Evolutionary conservation across 441 rosid species (phyloP), one percentile per base, ranked within the genome.

Genomic region (Melastoma candidum): DNA sequence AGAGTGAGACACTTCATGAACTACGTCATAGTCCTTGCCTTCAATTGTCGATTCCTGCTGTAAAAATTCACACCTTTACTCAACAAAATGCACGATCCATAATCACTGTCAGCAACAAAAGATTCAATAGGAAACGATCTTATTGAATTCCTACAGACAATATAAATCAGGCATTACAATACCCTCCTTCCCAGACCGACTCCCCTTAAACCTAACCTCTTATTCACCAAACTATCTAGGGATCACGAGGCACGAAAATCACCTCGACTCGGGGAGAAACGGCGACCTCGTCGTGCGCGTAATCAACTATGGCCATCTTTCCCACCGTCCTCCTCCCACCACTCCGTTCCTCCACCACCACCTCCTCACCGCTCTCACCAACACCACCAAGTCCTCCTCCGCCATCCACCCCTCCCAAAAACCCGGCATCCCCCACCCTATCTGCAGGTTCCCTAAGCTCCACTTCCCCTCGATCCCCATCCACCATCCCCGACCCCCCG

Each of bases 241-340:
- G 22, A 17, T 17, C 22, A 17, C 17, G 24, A 60, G 43, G 12
- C 12, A 1, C 11, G 24, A 26, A 39, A 29, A 29, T 65, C 36
- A 77, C 90, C 77, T 84, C 88, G 10, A 72, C 76, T 48, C 79
- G 88, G 46, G 86, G 88, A 57, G 93, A 84, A 82, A 84, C 61
- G 26, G 77, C 82, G 51, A 72, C 61, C 60, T 84, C 88, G 50
- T 81, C 93, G 10, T 79, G 88, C n/a, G 70, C 93, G 44, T 84
- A 84, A 57, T 84, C 88, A 41, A 84, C 93, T 26, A 84, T 81
- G 2, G 77, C 58, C 43, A 77, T 58, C 64, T 75, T 58, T 57
- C 27, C 47, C 59, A 51, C 67, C 49, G 26, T 68, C 49, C 48
- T 71, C 60, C 63, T 60, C 13, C 12, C 0, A 41, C 69, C 60